Percentiles rank a stretch among this genome's conserved stretches.
phyloP scores from a whole-genome alignment of 2,329 filamentous ascomycete species.

The Fusarium sterilihyphosum region DNA sequence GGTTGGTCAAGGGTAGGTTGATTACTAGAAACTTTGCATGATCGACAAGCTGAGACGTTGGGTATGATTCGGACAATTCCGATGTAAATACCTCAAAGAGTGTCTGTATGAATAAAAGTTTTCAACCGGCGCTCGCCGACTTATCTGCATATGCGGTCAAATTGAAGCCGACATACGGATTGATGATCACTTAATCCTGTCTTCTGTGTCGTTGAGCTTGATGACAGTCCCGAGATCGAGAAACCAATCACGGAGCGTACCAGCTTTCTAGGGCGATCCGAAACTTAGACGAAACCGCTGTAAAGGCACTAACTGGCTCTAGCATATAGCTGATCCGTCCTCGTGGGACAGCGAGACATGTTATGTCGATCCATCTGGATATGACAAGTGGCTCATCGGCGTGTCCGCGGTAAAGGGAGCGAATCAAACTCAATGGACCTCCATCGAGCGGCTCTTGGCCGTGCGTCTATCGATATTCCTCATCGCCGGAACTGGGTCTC shows the following conservation, averaged over 20 bases:
- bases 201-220: constrained; percentile 11
- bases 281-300: constrained; percentile 22
- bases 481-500: not conserved
- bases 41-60: constrained; percentile 1
- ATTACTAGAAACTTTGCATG: not conserved
- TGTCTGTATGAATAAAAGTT: not conserved
- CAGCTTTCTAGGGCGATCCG: constrained; percentile 4
- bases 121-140: not conserved
- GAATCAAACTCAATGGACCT: constrained; percentile 1
- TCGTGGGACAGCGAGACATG: constrained; percentile 22
- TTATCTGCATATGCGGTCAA: not conserved
- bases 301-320: constrained; percentile 13
- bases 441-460: constrained; percentile 7
- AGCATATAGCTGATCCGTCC: constrained; percentile 1
- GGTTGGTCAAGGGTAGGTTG: constrained; percentile 10
- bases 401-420: constrained; percentile 26
- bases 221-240: not conserved
- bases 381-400: constrained; percentile 15
- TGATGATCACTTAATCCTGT: constrained; percentile 4
- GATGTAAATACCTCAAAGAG: not conserved
- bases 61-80: constrained; percentile 9
- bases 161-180: not conserved
- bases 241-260: constrained; percentile 15
- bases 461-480: constrained; percentile 1
- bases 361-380: constrained; percentile 19